A percentile compares a stretch with the other conserved stretches of the same genome.
phyloP scores from a whole-genome alignment of 2,329 filamentous ascomycete species.

The Aquanectria penicillioides region DNA sequence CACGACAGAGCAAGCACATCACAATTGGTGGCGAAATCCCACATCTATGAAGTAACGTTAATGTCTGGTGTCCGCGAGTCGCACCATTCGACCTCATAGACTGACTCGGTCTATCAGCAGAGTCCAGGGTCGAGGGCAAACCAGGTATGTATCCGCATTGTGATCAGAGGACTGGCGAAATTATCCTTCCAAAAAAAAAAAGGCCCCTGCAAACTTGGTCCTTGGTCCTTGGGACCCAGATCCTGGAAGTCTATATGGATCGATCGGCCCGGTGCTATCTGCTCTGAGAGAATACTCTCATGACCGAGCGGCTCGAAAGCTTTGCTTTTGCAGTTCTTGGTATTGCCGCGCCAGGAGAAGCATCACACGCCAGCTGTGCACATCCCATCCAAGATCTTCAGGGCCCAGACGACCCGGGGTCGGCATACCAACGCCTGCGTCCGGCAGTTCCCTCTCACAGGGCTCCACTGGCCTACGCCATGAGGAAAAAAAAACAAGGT shows the following conservation, averaged over 20 bases:
- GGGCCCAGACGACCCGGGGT: constrained; percentile 37
- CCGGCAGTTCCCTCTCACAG: constrained; percentile 20
- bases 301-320: no score
- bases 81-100: no score
- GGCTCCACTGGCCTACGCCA: constrained; percentile 15
- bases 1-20: background rate
- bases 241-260: constrained; percentile 1
- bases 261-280: no score
- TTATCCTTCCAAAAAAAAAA: background rate
- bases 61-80: no score
- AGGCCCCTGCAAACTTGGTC: constrained; percentile 2
- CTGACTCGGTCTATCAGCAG: background rate
- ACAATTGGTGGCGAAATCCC: constrained; percentile 4
- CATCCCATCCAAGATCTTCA: constrained; percentile 35
- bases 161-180: no score
- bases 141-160: no score
- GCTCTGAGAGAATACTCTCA: no score
- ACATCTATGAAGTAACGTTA: no score
- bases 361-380: constrained; percentile 21
- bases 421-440: constrained; percentile 31
- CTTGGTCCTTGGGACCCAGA: constrained; percentile 2
- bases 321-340: background rate
- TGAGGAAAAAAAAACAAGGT: background rate
- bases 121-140: constrained; percentile 2
- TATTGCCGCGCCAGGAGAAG: constrained; percentile 34